Conservation (phyloP, 2,329 filamentous ascomycete genomes). For the Monosporascus sp. region DNA sequence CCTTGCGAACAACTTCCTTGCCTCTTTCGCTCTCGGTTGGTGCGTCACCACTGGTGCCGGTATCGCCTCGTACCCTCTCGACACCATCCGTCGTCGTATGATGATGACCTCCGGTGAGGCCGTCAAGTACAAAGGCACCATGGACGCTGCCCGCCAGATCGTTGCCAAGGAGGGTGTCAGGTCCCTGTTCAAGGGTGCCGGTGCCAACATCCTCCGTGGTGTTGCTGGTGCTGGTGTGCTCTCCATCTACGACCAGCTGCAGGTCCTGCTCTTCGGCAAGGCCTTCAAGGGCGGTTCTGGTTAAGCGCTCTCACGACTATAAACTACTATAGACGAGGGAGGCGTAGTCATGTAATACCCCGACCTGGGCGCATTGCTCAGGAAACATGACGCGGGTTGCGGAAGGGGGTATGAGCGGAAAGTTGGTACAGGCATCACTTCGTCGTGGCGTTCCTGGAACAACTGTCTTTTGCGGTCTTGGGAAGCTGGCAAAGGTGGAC, state of each 20-base stretch:
- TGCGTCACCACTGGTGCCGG: slow-evolving; percentile 99
- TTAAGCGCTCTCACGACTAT: slow-evolving; percentile 37
- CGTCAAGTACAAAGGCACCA: slow-evolving; percentile 98
- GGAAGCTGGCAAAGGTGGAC: slow-evolving; percentile 27
- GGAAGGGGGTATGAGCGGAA: slow-evolving; percentile 39
- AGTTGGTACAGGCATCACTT: slow-evolving; percentile 31
- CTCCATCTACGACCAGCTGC: slow-evolving; percentile 99
- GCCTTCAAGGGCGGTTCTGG: slow-evolving; percentile 74
- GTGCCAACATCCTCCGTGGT: slow-evolving; percentile 99
- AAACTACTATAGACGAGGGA: slow-evolving; percentile 34
- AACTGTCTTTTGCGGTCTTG: slow-evolving; percentile 30
- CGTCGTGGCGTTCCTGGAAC: slow-evolving; percentile 32
- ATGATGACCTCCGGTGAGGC: slow-evolving; percentile 98
- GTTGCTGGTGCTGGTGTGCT: slow-evolving; percentile 99
- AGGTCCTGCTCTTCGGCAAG: slow-evolving; percentile 99
- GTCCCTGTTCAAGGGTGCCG: slow-evolving; percentile 99
- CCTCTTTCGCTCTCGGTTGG: slow-evolving; percentile 98
- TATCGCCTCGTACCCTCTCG: slow-evolving; percentile 99
- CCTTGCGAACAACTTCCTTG: slow-evolving; percentile 98
- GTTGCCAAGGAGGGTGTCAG: slow-evolving; percentile 94
- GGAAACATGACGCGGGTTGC: slow-evolving; percentile 31
- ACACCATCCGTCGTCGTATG: slow-evolving; percentile 99
- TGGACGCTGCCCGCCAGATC: slow-evolving; percentile 96
- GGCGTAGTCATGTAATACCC: slow-evolving; percentile 32
- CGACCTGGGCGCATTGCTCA: slow-evolving; percentile 23